Evolutionary conservation across 163 green algal genomes (phyloP).

Genomic region (Chlamydomonas reinhardtii): DNA sequence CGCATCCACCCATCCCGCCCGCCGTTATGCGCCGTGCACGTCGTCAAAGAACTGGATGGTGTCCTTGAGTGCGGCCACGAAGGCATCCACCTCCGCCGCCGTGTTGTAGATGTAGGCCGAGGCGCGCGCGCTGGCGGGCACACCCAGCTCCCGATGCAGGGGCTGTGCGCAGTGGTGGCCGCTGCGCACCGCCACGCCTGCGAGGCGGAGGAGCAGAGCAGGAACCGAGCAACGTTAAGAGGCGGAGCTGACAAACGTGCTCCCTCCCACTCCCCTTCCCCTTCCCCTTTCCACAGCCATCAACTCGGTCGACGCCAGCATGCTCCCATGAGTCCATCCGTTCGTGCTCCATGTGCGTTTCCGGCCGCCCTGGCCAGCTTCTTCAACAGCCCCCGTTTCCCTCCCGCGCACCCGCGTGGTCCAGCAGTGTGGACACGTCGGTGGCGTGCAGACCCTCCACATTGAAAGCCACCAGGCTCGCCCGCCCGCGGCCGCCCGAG

Average conservation of each 20-base stretch:
- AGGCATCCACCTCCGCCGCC: conserved; percentile 87
- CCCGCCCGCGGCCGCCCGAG: conserved; percentile 65
- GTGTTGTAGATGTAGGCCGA: conserved; percentile 98
- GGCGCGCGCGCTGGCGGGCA: conserved; percentile 87
- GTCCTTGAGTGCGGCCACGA: conserved; percentile 88
- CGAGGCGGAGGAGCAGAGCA: too few species aligned
- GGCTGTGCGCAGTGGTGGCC: conserved; percentile 99
- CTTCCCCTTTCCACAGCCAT: too few species aligned
- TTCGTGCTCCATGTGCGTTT: too few species aligned
- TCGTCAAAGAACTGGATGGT: conserved; percentile 91
- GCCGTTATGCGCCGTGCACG: conserved; percentile 28
- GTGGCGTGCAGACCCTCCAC: conserved; percentile 95
- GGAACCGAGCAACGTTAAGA: too few species aligned
- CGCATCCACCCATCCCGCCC: too few species aligned
- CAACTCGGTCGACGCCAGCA: too few species aligned
- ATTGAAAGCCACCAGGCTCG: conserved; percentile 94
- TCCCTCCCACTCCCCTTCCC: too few species aligned
- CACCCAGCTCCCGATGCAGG: conserved; percentile 85
- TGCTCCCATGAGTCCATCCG: too few species aligned
- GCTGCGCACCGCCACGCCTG: conserved; percentile 87
- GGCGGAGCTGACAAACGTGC: too few species aligned
- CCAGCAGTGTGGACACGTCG: conserved; percentile 94
- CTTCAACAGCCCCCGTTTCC: too few species aligned
- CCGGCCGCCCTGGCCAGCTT: too few species aligned
- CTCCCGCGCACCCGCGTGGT: conserved; percentile 84